phyloP scores from a whole-genome alignment of 2,329 filamentous ascomycete genomes.

The Apiospora hydei region DNA sequence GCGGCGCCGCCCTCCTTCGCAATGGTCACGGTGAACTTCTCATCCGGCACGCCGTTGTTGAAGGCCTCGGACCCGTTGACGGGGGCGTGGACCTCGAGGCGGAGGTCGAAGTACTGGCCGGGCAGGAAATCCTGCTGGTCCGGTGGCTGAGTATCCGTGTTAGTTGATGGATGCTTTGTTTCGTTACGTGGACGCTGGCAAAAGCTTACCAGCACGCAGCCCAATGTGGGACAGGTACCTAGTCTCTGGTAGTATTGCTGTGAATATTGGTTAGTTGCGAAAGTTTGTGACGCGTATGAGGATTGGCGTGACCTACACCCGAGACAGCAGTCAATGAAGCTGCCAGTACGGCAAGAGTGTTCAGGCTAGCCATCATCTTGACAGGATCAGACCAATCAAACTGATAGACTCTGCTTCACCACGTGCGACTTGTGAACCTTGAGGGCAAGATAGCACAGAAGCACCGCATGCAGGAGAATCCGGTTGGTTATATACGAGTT shows the following conservation, averaged over 20 bases:
- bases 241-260: slow-evolving; percentile 58
- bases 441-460: slow-evolving; percentile 9
- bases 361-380: slow-evolving; percentile 48
- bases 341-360: slow-evolving; percentile 41
- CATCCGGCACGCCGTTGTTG: slow-evolving; percentile 71
- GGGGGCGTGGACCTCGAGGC: slow-evolving; percentile 82
- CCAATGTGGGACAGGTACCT: slow-evolving; percentile 64
- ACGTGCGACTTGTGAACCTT: slow-evolving; percentile 1
- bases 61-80: slow-evolving; percentile 84
- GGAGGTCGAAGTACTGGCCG: slow-evolving; percentile 84
- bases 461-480: background rate
- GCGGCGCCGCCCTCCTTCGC: slow-evolving; percentile 64
- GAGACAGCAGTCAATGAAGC: slow-evolving; percentile 47
- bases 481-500: slow-evolving; percentile 14
- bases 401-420: background rate
- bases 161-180: background rate
- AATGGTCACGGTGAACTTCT: slow-evolving; percentile 78
- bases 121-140: slow-evolving; percentile 81
- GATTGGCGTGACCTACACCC: background rate
- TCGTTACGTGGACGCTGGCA: background rate
- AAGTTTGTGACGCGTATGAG: too few species aligned
- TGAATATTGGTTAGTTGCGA: background rate
- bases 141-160: slow-evolving; percentile 48
- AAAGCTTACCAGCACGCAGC: slow-evolving; percentile 55
- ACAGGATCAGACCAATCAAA: slow-evolving; percentile 16